These are phyloP conservation scores for Westerdykella aurantiaca DNA, from an alignment of 2,329 filamentous ascomycete genomes.

Conservation along the genomic window DNA sequence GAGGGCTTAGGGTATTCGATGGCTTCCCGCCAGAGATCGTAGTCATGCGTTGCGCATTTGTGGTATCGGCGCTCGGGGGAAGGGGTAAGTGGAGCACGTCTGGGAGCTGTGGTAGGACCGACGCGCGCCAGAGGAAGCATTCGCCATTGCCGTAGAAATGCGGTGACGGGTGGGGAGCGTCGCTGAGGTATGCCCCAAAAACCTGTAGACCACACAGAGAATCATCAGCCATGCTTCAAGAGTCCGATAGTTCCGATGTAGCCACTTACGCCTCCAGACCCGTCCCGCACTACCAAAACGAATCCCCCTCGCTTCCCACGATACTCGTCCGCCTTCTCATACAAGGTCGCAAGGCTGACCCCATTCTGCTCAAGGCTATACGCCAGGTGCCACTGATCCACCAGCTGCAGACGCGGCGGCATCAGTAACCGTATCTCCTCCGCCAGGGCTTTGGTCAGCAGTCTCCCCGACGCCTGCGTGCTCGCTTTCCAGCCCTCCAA, in stretches of 20 bases:
- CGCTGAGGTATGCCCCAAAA: slow-evolving; percentile 92
- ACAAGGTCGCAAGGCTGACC: slow-evolving; percentile 78
- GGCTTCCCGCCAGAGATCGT: slow-evolving; percentile 41
- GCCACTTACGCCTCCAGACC: slow-evolving; percentile 61
- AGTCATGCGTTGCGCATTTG: slow-evolving; percentile 56
- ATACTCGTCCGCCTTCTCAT: slow-evolving; percentile 67
- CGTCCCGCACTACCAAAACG: slow-evolving; percentile 80
- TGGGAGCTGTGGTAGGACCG: slow-evolving; percentile 53
- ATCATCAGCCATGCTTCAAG: neutral
- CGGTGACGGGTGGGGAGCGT: slow-evolving; percentile 71
- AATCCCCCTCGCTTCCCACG: slow-evolving; percentile 71
- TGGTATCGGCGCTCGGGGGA: slow-evolving; percentile 63
- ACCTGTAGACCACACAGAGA: slow-evolving; percentile 39
- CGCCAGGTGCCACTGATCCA: slow-evolving; percentile 76
- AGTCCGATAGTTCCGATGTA: neutral
- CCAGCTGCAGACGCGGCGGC: slow-evolving; percentile 78
- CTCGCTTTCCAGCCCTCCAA: slow-evolving; percentile 60
- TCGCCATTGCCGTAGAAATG: slow-evolving; percentile 96
- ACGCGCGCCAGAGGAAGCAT: slow-evolving; percentile 84
- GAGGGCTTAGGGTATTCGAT: slow-evolving; percentile 22
- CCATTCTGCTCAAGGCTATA: slow-evolving; percentile 93
- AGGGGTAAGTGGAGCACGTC: slow-evolving; percentile 56
- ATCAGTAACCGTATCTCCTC: slow-evolving; percentile 90
- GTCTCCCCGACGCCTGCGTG: slow-evolving; percentile 55
- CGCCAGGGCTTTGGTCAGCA: slow-evolving; percentile 69